phyloP scores from a whole-genome alignment of 352 stramenopile species.

The Pythium oligandrum region DNA sequence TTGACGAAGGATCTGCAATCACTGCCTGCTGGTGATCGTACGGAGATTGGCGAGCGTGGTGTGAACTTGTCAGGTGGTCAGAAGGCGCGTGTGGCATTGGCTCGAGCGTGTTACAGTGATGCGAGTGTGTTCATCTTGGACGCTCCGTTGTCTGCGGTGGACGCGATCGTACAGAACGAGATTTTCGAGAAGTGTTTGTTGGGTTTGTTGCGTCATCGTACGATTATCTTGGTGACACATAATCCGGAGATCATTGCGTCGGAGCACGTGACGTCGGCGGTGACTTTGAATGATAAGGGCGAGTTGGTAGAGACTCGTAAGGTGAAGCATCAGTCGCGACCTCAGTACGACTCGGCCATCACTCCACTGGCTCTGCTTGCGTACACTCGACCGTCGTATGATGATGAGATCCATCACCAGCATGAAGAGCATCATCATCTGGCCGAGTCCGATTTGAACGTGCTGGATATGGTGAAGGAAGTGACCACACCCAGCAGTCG shows the following conservation, averaged over 20 bases:
- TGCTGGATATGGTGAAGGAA: too few relatives aligned
- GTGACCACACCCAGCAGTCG: too few relatives aligned
- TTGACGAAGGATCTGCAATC: slow-evolving; percentile 50
- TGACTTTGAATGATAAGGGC: slow-evolving; percentile 5
- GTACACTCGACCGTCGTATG: neutral
- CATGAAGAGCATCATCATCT: too few relatives aligned
- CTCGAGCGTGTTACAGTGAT: slow-evolving; percentile 43
- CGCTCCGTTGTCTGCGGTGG: slow-evolving; percentile 12
- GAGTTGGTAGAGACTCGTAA: slow-evolving; percentile 4
- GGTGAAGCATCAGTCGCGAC: too few relatives aligned
- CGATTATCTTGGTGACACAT: slow-evolving; percentile 18
- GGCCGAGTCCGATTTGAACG: too few relatives aligned
- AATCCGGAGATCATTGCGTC: slow-evolving; percentile 13
- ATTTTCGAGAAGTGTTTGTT: slow-evolving; percentile 39
- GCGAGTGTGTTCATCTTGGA: slow-evolving; percentile 20
- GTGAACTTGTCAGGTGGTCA: slow-evolving; percentile 36
- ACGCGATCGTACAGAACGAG: slow-evolving; percentile 35
- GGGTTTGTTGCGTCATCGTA: slow-evolving; percentile 9
- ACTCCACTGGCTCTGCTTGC: too few relatives aligned
- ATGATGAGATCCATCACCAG: too few relatives aligned
- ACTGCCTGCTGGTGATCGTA: slow-evolving; percentile 52
- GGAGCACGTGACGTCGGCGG: neutral
- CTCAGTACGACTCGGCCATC: too few relatives aligned
- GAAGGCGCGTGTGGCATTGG: slow-evolving; percentile 38
- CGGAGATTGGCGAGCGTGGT: slow-evolving; percentile 29